Conservation (phyloP, 2,329 filamentous ascomycete genomes). For the Microcyclospora tardicrescens region DNA sequence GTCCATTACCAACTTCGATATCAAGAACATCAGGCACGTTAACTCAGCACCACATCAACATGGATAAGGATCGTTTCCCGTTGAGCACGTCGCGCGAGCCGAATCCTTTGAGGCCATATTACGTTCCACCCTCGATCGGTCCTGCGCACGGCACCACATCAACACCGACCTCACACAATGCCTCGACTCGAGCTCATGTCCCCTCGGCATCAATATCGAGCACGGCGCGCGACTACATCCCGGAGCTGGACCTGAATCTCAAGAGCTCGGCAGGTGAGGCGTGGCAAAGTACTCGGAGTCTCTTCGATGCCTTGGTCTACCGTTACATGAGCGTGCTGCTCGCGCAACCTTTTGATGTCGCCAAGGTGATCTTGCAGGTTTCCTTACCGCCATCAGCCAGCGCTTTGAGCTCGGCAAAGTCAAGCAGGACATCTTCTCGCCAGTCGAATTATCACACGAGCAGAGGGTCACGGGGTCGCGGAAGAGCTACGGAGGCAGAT, state of each 20-base stretch:
- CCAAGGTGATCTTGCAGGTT: slow-evolving; percentile 83
- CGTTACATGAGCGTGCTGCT: slow-evolving; percentile 83
- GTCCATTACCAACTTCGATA: no score
- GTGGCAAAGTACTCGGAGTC: slow-evolving; percentile 44
- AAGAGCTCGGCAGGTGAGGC: slow-evolving; percentile 20
- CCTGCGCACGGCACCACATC: slow-evolving; percentile 35
- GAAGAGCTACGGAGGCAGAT: slow-evolving; percentile 1
- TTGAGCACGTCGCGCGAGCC: slow-evolving; percentile 35
- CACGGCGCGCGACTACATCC: slow-evolving; percentile 71
- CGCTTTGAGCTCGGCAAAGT: slow-evolving; percentile 18
- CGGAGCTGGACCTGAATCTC: slow-evolving; percentile 72
- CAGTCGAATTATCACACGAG: not conserved
- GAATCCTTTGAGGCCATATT: slow-evolving; percentile 58
- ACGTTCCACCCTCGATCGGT: slow-evolving; percentile 56
- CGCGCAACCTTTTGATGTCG: slow-evolving; percentile 92
- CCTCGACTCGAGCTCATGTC: slow-evolving; percentile 25
- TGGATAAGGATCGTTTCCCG: slow-evolving; percentile 13
- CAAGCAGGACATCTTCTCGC: slow-evolving; percentile 14
- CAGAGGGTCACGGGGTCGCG: not conserved
- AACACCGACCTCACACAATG: slow-evolving; percentile 29
- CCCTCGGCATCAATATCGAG: slow-evolving; percentile 35
- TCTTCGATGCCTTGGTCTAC: slow-evolving; percentile 77
- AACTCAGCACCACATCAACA: not conserved
- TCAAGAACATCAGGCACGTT: not conserved
- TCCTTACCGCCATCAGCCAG: slow-evolving; percentile 32